A percentile compares a stretch with the other conserved stretches of the same genome.
These are phyloP conservation scores for Metschnikowia matae DNA, from an alignment of 805 yeast species.

Conservation along the genomic window DNA sequence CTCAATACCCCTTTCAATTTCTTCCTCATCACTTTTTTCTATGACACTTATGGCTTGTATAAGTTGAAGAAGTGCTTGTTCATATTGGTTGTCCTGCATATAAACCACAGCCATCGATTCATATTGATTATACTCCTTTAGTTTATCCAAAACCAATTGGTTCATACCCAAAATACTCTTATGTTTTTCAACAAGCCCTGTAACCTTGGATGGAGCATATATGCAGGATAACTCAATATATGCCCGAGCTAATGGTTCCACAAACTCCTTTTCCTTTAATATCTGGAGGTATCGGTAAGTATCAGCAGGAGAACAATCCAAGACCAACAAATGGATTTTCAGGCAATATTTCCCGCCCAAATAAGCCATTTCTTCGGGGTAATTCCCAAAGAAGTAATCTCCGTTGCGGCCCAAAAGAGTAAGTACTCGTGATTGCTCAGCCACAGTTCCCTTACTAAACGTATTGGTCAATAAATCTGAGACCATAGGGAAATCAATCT, in stretches of 20 bases:
- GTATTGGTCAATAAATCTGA: conserved; percentile 27
- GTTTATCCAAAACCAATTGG: conserved; percentile 7
- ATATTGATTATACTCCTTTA: conserved; percentile 23
- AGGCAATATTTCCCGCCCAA: conserved; percentile 37
- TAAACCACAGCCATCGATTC: conserved; percentile 32
- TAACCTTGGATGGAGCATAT: conserved; percentile 15
- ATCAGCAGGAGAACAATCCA: conserved; percentile 23
- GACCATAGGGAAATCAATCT: conserved; percentile 10
- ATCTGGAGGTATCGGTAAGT: conserved; percentile 30
- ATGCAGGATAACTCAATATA: conserved; percentile 25
- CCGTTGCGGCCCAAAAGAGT: conserved; percentile 24
- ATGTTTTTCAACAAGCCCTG: conserved; percentile 14
- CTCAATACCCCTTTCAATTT: background rate
- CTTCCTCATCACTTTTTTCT: background rate
- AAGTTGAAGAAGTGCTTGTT: conserved; percentile 30
- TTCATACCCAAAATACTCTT: conserved; percentile 6
- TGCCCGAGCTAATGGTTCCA: conserved; percentile 5
- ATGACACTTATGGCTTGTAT: too few species aligned
- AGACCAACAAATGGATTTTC: conserved; percentile 33
- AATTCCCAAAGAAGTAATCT: conserved; percentile 21
- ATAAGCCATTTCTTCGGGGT: conserved; percentile 32
- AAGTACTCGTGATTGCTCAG: conserved; percentile 24
- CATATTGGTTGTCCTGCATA: conserved; percentile 18
- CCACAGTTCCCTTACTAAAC: conserved; percentile 12
- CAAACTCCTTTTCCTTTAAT: background rate